Conservation (phyloP, 2,329 filamentous ascomycete genomes). For the Beauveria pseudobassiana region DNA sequence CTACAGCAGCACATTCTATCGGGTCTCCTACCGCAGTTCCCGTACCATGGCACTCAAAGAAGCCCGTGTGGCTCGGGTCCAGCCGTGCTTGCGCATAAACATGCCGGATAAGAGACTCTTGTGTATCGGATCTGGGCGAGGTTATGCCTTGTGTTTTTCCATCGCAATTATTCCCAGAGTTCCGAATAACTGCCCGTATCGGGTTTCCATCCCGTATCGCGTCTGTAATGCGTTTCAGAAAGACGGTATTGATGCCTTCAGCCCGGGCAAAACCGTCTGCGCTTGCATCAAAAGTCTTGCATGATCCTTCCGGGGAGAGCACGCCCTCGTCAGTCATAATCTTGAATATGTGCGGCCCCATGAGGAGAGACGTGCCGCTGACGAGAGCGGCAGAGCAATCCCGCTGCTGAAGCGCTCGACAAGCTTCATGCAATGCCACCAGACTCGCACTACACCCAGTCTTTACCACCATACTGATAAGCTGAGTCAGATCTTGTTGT, state of each 20-base stretch:
- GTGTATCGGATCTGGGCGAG: neutral
- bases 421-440: conserved; percentile 17
- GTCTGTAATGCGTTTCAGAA: conserved; percentile 22
- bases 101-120: neutral
- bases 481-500: no score
- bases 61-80: conserved; percentile 28
- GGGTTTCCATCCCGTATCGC: conserved; percentile 18
- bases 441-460: conserved; percentile 30
- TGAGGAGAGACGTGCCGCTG: conserved; percentile 26
- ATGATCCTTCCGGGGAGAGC: conserved; percentile 15
- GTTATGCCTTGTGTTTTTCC: neutral
- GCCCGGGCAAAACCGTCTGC: conserved; percentile 28
- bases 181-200: neutral
- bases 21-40: conserved; percentile 15
- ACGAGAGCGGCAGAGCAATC: conserved; percentile 29
- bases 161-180: neutral
- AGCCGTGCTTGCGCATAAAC: conserved; percentile 14
- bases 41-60: conserved; percentile 20
- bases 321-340: conserved; percentile 15
- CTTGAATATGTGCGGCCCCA: conserved; percentile 15
- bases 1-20: conserved; percentile 10
- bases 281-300: conserved; percentile 24
- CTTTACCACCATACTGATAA: conserved; percentile 18
- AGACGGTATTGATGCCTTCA: conserved; percentile 23
- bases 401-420: conserved; percentile 22